phyloP scores from a whole-genome alignment of 1,284 basidiomycete species.

The Ustilago crameri region DNA sequence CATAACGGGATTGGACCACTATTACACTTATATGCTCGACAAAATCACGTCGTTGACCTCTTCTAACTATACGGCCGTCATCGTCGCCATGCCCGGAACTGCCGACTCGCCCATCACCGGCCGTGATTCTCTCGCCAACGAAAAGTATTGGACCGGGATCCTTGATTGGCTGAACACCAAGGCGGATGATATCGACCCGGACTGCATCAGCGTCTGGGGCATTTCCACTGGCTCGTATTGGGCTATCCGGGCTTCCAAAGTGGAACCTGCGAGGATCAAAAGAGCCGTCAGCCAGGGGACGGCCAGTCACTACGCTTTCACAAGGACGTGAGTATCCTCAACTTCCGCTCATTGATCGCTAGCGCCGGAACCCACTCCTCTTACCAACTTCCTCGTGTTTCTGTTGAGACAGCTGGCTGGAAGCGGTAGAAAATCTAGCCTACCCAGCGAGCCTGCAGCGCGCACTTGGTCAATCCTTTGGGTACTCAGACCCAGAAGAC shows the following conservation, averaged over 20 bases:
- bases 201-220: constrained; percentile 43
- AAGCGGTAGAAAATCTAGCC: constrained; percentile 35
- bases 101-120: constrained; percentile 47
- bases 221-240: constrained; percentile 45
- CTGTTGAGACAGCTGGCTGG: constrained; percentile 30
- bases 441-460: constrained; percentile 44
- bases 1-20: constrained; percentile 47
- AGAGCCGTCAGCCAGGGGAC: constrained; percentile 42
- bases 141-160: constrained; percentile 32
- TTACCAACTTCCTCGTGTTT: neutral
- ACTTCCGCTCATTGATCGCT: neutral
- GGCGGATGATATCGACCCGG: constrained; percentile 9
- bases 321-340: constrained; percentile 15
- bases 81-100: constrained; percentile 41
- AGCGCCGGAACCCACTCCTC: no score
- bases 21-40: constrained; percentile 32
- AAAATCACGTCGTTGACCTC: constrained; percentile 17
- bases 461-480: constrained; percentile 31
- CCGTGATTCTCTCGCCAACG: constrained; percentile 7
- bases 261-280: constrained; percentile 17
- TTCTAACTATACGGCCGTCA: constrained; percentile 18
- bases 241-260: constrained; percentile 31
- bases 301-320: constrained; percentile 45
- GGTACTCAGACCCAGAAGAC: constrained; percentile 24
- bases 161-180: constrained; percentile 41